These are phyloP conservation scores for Cenococcum geophilum DNA, from an alignment of 495 filamentous ascomycete genomes.

Conservation along the genomic window DNA sequence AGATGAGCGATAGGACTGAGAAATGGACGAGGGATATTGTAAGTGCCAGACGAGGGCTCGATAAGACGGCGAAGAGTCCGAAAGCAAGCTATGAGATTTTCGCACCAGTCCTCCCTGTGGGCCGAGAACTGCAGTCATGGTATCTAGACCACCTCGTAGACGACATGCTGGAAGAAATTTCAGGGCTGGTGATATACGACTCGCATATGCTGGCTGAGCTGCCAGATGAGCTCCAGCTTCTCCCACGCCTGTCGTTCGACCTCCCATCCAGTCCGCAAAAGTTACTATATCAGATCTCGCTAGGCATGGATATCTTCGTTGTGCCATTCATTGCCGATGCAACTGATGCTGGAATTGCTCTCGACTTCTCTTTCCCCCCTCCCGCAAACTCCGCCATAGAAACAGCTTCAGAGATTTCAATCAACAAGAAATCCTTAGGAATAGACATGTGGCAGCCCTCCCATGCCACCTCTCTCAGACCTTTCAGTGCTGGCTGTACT, in stretches of 20 bases:
- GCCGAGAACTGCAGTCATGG: conserved; percentile 64
- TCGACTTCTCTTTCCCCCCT: conserved; percentile 72
- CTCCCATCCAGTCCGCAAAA: conserved; percentile 63
- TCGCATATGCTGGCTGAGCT: conserved; percentile 61
- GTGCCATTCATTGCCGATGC: conserved; percentile 63
- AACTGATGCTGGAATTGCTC: conserved; percentile 81
- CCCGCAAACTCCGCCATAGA: conserved; percentile 21
- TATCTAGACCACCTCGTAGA: conserved; percentile 63
- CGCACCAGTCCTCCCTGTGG: conserved; percentile 72
- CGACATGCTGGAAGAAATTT: conserved; percentile 50
- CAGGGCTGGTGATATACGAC: conserved; percentile 79
- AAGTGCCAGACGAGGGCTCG: conserved; percentile 36
- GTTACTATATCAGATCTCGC: conserved; percentile 61
- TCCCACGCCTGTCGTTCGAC: conserved; percentile 70
- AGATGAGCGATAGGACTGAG: conserved; percentile 82
- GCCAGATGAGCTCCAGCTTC: conserved; percentile 46
- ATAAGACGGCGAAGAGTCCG: conserved; percentile 26
- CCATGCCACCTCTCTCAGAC: conserved; percentile 52
- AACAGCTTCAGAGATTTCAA: neutral
- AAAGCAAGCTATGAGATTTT: conserved; percentile 46
- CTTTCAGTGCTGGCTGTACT: conserved; percentile 55
- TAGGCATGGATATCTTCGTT: conserved; percentile 75
- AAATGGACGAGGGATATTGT: conserved; percentile 59
- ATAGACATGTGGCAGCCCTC: conserved; percentile 63
- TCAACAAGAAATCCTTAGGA: conserved; percentile 48